Evolutionary conservation across 1,139 yeast genomes (phyloP).

Genomic region (Chernovozyma aurita): DNA sequence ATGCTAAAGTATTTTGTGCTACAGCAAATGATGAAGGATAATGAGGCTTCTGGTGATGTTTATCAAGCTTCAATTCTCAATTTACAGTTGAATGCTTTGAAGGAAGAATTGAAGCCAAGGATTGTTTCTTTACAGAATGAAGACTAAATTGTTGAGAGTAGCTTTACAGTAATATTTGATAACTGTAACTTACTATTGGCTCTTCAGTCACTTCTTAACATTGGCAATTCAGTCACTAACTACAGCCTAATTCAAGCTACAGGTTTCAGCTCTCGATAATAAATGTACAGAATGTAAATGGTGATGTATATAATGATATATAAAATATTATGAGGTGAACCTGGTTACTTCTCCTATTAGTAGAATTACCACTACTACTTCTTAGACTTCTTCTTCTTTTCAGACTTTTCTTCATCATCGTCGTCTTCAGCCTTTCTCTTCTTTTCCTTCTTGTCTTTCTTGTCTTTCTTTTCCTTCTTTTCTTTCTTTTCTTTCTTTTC

Average conservation of each 20-base stretch:
- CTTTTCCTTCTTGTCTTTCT: constrained; percentile 56
- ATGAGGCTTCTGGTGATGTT: constrained; percentile 14
- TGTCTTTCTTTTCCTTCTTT: constrained; percentile 30
- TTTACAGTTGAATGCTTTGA: constrained; percentile 17
- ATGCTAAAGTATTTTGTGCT: constrained; percentile 1
- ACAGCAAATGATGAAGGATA: not conserved
- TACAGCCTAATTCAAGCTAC: no score
- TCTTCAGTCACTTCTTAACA: no score
- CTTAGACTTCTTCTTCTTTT: constrained; percentile 43
- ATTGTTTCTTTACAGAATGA: not conserved
- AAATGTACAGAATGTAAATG: constrained; percentile 15
- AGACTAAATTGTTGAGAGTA: no score
- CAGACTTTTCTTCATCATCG: constrained; percentile 28
- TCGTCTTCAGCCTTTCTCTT: constrained; percentile 48
- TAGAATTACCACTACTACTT: constrained; percentile 8
- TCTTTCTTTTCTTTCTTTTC: constrained; percentile 56
- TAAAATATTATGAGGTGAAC: not conserved
- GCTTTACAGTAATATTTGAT: no score
- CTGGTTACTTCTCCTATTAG: not conserved
- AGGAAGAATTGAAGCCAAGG: constrained; percentile 9
- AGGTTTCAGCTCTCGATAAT: no score
- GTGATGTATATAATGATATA: constrained; percentile 4
- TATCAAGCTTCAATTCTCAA: constrained; percentile 21
- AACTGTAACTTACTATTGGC: no score
- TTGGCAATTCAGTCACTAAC: no score